Evolutionary conservation across 495 filamentous ascomycete genomes (phyloP), one percentile per base, ranked within the genome.

Genomic region (Aspergillus panamensis): DNA sequence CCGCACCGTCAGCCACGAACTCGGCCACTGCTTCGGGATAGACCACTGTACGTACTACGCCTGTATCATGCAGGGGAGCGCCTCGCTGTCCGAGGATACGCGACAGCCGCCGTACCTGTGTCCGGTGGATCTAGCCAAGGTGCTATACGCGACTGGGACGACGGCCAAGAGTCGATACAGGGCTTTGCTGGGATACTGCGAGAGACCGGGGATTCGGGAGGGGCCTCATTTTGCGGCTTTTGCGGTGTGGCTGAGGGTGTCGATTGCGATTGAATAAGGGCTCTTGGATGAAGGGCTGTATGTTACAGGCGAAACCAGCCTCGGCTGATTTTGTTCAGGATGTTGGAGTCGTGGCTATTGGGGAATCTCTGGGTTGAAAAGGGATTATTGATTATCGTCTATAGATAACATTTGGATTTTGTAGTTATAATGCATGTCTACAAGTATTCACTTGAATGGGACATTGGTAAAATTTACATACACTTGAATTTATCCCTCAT

Each of bases 21-120:
- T 89, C 6, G 83, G 84, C 1, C 86, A 88, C 59, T 89, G 85
- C 64, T 79, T 89, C 47, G 82, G 80, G 0, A 73, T 89, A 5
- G 84, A 66, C 8, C 87, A 89, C 63, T 88, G 86, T 63, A 67
- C 80, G 3, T 90, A 87, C 60, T 88, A 87, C 60, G 86, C 86
- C 0, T 89, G 86, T 60, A 74, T 76, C 30, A 88, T 89, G 86
- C 85, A 89, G 62, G 78, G 83, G 29, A 85, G 80, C 2, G 78
- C 78, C 3, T 74, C 79, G 8, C 68, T 89, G 20, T 69, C 66
- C 9, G 87, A 90, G 67, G 87, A 88, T 67, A 72, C 77, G 12
- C 66, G 85, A 35, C 86, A 89, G 65, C 85, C 86, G 44, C 82
- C 84, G 10, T 88, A 87, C 64, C 63, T 87, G 14, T 89, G 86